These are phyloP conservation scores for Acorus gramineus DNA, from an alignment of 106 monocot species.

Conservation along the genomic window DNA sequence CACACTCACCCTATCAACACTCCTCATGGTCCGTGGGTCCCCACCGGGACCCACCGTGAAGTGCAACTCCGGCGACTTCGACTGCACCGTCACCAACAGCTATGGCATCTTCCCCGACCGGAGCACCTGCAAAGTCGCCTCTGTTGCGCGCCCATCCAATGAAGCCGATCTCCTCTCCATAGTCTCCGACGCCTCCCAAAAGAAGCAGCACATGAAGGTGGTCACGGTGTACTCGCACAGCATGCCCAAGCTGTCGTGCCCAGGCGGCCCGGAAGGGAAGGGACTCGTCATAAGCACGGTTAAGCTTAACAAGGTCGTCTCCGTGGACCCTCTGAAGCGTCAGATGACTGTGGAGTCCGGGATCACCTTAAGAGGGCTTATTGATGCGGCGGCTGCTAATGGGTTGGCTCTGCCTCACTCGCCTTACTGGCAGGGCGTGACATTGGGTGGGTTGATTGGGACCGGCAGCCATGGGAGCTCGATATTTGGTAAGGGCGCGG, in stretches of 20 bases:
- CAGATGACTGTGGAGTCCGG: conserved; percentile 20
- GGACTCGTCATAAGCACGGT: conserved; percentile 17
- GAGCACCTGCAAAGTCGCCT: conserved; percentile 8
- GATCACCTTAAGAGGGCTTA: conserved; percentile 5
- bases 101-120: conserved; percentile 18
- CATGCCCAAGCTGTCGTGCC: conserved; percentile 27
- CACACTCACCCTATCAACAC: too few relatives aligned
- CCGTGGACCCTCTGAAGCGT: conserved; percentile 1
- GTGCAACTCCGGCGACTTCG: conserved; percentile 15
- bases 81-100: conserved; percentile 18
- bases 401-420: conserved; percentile 18
- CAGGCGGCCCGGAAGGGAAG: conserved; percentile 15
- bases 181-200: conserved; percentile 8
- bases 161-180: conserved; percentile 14
- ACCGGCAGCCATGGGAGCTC: conserved; percentile 15
- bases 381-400: conserved; percentile 9
- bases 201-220: conserved; percentile 22
- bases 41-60: conserved; percentile 12
- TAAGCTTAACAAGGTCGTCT: conserved; percentile 5
- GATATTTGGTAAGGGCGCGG: conserved; percentile 10
- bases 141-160: conserved; percentile 10
- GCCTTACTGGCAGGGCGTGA: conserved; percentile 20
- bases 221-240: conserved; percentile 22
- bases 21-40: not conserved
- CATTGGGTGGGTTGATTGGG: conserved; percentile 5